phyloP scores from a whole-genome alignment of 106 monocot species.

The Hemerocallis citrina region DNA sequence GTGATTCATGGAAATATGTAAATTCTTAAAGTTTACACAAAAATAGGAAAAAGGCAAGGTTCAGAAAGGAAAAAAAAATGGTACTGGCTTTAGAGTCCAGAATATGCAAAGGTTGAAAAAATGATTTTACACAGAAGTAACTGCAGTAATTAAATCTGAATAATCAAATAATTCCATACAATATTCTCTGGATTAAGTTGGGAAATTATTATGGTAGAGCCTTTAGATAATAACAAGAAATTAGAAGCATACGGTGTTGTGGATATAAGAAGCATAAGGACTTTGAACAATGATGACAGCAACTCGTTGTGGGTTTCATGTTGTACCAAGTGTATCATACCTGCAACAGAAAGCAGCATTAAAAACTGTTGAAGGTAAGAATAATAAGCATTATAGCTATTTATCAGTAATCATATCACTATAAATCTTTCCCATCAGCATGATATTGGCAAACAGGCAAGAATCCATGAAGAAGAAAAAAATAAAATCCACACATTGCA shows the following conservation, averaged over 20 bases:
- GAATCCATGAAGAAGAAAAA: too few relatives aligned
- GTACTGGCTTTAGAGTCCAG: background rate
- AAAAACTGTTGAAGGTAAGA: background rate
- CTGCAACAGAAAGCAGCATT: slow-evolving; percentile 19
- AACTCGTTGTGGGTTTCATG: slow-evolving; percentile 45
- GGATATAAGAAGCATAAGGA: slow-evolving; percentile 62
- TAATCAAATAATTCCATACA: background rate
- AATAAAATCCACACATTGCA: too few relatives aligned
- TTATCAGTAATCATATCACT: background rate
- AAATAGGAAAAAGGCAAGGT: background rate
- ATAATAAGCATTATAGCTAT: background rate
- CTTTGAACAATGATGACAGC: slow-evolving; percentile 36
- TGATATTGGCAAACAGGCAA: too few relatives aligned
- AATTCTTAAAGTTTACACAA: background rate
- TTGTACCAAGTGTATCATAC: slow-evolving; percentile 51
- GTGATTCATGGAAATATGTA: background rate
- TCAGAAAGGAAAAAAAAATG: background rate
- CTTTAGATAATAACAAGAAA: background rate
- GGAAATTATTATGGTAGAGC: slow-evolving; percentile 4
- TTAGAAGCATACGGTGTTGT: slow-evolving; percentile 51
- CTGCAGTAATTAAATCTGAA: background rate
- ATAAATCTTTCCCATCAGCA: too few relatives aligned
- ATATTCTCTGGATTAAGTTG: background rate
- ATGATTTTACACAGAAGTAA: background rate
- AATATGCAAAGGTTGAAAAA: background rate